Conservation (phyloP, 2,329 filamentous ascomycete genomes). For the Dryadomyces quercivorus region DNA sequence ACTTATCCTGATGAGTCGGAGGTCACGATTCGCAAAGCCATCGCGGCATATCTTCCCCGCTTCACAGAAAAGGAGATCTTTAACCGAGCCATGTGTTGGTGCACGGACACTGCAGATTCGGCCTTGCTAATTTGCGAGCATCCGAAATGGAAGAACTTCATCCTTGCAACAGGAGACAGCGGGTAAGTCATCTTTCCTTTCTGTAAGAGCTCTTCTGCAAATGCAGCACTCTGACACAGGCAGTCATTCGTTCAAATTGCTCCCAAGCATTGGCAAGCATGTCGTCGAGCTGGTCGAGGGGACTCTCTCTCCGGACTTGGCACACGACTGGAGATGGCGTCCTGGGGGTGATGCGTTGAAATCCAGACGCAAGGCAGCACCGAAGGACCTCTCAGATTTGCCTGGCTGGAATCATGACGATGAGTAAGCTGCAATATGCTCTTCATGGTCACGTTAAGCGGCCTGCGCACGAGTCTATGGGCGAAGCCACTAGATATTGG, state of each 20-base stretch:
- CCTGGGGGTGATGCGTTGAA: slow-evolving; percentile 5
- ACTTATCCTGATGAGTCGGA: slow-evolving; percentile 23
- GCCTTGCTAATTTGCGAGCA: slow-evolving; percentile 22
- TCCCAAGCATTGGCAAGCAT: slow-evolving; percentile 4
- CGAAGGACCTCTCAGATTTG: slow-evolving; percentile 2
- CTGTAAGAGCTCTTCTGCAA: too few species aligned
- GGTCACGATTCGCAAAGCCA: slow-evolving; percentile 2
- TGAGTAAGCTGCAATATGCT: too few species aligned
- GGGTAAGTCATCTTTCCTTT: slow-evolving; percentile 19
- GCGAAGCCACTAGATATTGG: too few species aligned
- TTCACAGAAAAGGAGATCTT: slow-evolving; percentile 1
- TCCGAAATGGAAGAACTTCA: slow-evolving; percentile 31
- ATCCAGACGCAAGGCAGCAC: neutral
- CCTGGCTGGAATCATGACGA: slow-evolving; percentile 3
- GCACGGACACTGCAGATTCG: slow-evolving; percentile 6
- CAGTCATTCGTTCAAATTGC: slow-evolving; percentile 5
- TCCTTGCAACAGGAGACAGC: slow-evolving; percentile 44
- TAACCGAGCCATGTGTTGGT: slow-evolving; percentile 6
- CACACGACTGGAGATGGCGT: slow-evolving; percentile 3
- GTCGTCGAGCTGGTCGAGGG: slow-evolving; percentile 4
- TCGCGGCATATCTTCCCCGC: slow-evolving; percentile 3
- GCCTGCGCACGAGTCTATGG: too few species aligned
- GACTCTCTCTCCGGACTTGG: neutral
- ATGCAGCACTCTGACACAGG: neutral
- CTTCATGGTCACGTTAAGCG: too few species aligned